Base-by-base conservation (phyloP, 306 rosid species). In the Argentina anserina region DNA sequence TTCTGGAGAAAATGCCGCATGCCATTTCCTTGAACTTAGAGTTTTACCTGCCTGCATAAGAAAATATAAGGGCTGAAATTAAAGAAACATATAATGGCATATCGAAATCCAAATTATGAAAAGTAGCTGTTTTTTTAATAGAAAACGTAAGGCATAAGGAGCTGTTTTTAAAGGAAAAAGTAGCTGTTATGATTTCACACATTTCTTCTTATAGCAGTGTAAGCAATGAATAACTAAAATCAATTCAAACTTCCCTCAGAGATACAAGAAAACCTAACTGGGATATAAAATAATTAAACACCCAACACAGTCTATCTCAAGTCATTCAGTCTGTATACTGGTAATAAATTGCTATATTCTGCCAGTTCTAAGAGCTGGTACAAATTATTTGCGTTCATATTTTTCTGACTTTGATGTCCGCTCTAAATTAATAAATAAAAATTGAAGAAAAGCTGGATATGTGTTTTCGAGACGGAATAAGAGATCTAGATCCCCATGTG, bases 21-120 rank as follows among this genome's bases (percentile, higher is more conserved):
- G 89, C 99, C 99, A 95, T 87, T 91, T 95, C 80, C 97, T 90
- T 73, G 79, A 81, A 79, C 97, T 90, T 68, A 95, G 80, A 39
- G 99, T 95, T 79, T 81, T 95, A 79, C 99, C 99, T 70, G 96
- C 86, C 99, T 95, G 95, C 75, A 78, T 15, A 29, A 75, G 70
- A 72, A 70, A 50, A 62, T 61, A 34, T 55, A 62, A 40, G 34
- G 86, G 40, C 41, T 73, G 33, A 69, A 26, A 87, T 46, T 47
- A 21, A 68, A 75, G 65, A 65, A 61, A 39, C 56, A 64, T 41
- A 47, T 25, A 45, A 47, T 65, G 69, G 25, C 20, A 20, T 58
- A 69, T 26, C 18, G 20, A 69, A 53, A 58, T 25, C 31, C n/a
- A 67, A 74, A 67, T 70, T 46, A 36, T 17, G 13, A 28, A 31